Conservation (phyloP, 2,329 filamentous ascomycete species). For the Talaromyces islandicus region DNA sequence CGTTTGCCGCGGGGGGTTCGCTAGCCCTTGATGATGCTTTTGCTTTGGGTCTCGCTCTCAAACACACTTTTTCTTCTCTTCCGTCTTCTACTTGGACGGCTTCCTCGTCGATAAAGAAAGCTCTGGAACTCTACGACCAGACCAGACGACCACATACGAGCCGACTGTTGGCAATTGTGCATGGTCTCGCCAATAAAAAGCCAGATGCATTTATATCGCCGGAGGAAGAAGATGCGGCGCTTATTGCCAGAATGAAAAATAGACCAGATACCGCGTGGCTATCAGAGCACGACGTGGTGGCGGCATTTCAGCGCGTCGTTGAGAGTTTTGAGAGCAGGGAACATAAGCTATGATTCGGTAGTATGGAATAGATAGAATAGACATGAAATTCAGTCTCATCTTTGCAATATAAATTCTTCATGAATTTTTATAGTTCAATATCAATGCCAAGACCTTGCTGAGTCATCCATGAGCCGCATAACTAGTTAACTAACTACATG, state of each 20-base stretch:
- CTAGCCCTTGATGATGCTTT: constrained; percentile 30
- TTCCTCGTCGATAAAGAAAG: constrained; percentile 18
- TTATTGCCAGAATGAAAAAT: constrained; percentile 29
- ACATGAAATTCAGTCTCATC: too few species aligned
- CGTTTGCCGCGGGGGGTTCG: constrained; percentile 25
- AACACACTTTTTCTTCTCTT: constrained; percentile 28
- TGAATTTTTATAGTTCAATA: neutral
- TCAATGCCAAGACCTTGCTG: neutral
- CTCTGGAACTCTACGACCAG: constrained; percentile 37
- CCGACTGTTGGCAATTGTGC: constrained; percentile 30
- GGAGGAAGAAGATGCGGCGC: constrained; percentile 32
- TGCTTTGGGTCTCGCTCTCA: constrained; percentile 36
- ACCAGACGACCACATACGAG: constrained; percentile 43
- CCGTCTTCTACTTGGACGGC: too few species aligned
- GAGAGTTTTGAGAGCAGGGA: neutral
- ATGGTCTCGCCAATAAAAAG: constrained; percentile 17
- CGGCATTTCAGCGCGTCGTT: constrained; percentile 22
- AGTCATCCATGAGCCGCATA: neutral
- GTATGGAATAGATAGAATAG: neutral
- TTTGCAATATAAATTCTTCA: too few species aligned
- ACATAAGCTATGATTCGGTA: neutral
- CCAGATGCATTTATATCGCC: constrained; percentile 5
- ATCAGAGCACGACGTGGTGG: constrained; percentile 43
- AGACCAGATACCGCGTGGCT: constrained; percentile 40
- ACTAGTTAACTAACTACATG: neutral